These are phyloP conservation scores for Aspergillus sp. DNA, from an alignment of 2,329 filamentous ascomycete species.

Conservation along the genomic window DNA sequence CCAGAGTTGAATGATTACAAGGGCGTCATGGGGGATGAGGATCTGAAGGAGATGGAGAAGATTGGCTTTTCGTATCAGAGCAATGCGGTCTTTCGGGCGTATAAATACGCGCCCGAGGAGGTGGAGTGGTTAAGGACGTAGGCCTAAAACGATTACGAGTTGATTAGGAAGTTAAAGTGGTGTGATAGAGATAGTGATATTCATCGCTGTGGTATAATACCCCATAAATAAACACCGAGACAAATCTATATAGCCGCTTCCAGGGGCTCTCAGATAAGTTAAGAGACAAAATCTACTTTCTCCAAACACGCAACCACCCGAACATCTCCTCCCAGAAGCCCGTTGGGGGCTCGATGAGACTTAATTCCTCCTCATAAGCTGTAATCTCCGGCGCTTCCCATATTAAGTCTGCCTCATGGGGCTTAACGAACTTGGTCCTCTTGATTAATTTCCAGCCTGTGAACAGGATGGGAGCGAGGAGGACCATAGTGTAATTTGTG, in stretches of 20 bases:
- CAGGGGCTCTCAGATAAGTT: not conserved
- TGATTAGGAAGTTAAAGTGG: no score
- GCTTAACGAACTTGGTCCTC: slow-evolving; percentile 1
- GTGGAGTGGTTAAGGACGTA: slow-evolving; percentile 36
- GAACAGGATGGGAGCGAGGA: slow-evolving; percentile 65
- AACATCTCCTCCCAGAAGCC: slow-evolving; percentile 17
- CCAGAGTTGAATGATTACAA: slow-evolving; percentile 43
- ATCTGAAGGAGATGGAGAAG: slow-evolving; percentile 34
- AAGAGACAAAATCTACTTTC: not conserved
- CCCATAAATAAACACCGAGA: not conserved
- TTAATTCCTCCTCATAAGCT: slow-evolving; percentile 14
- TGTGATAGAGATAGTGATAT: no score
- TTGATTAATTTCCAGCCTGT: slow-evolving; percentile 60
- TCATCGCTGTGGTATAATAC: not conserved
- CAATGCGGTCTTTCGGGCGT: slow-evolving; percentile 48
- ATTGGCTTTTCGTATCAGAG: slow-evolving; percentile 41
- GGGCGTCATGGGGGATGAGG: slow-evolving; percentile 21
- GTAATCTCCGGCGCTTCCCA: slow-evolving; percentile 16
- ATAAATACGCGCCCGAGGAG: slow-evolving; percentile 44
- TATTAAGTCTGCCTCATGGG: slow-evolving; percentile 10
- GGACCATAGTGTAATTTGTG: slow-evolving; percentile 67
- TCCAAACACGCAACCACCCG: not conserved
- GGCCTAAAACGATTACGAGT: no score
- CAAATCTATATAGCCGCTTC: no score
- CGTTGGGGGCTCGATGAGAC: slow-evolving; percentile 8